Base-by-base conservation (phyloP, 768 basidiomycete genomes). In the Calocybe indica region DNA sequence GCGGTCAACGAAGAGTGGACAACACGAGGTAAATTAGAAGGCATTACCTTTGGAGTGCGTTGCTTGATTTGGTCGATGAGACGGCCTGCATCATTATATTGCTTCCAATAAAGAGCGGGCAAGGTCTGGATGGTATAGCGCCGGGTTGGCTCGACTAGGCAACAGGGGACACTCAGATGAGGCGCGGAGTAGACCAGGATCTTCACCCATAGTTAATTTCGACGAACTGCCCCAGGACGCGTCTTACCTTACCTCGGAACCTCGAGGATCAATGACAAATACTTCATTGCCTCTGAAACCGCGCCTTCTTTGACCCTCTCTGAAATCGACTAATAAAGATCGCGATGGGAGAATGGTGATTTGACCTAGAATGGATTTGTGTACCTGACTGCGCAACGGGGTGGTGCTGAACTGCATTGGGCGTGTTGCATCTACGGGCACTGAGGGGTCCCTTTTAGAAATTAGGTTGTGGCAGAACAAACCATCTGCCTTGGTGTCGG, bases 261-360 rank as follows among this genome's bases (percentile, higher is more conserved):
- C 76, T 40, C 66, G 61, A 15, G 70, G 47, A 55, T 64, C 64
- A 30, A 79, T 61, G 22, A 75, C 47, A 15, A 79, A 54, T 8
- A 80, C 74, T 52, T 76, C 68, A 9, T 68, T 60, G 5, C 75
- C 78, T 50, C 65, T 71, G 29, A 65, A 58, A 5, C 74, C 73
- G 36, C 66, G 70, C 40, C 74, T 63, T 5, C 76, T 68, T 51
- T 79, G 74, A 29, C 72, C 71, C 59, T 78, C 75, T n/a, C 79
- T 72, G 43, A 80, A 74, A 56, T 82, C 79, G 28, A 80, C 71
- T 1, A 80, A 64, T n/a, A 77, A 51, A 14, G 74, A 68, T 40
- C 56, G 64, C 2, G 77, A 79, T 6, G 75, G 74, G 7, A 80
- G 59, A n/a, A 82, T 57, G 1, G 73, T 73, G 10, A 80, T 49